Base-by-base conservation (phyloP, 208 protist species). In the Phytomonas serpens region DNA sequence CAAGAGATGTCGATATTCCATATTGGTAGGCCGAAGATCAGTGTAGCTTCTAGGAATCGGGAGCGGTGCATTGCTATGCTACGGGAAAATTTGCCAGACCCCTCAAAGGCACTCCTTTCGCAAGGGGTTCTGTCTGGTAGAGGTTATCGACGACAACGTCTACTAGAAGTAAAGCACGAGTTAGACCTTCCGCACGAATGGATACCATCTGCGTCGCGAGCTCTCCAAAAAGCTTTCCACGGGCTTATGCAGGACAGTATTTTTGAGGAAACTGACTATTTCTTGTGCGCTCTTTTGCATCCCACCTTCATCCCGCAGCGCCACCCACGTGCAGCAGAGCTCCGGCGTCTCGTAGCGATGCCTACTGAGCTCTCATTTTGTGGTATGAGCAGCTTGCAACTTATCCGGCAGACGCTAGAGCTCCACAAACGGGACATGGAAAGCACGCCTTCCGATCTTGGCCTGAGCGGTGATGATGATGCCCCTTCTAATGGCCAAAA, bases 251-350 rank as follows among this genome's bases (percentile, higher is more conserved):
- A 79, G 37, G 64, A 29, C 29, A 62, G 71, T 32, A 62, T 71
- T 27, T 27, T 88, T 29, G 47, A 47, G 0, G 31, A 66, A 47
- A 82, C 66, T 14, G 90, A 95, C 67, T 79, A 80, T 51, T 92
- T 93, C 77, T 71, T 89, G 31, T 89, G 86, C 72, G 75, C 87
- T 0, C 75, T 95, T 23, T 79, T 95, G 27, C 90, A 95, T 61
- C 90, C 90, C 7, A 89, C 81, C 42, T 93, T 85, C 68, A 74
- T 89, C 6, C 71, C 64, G 40, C 32, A 32, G 61, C 30, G 51
- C 19, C 62, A 63, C 47, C 66, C 36, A 36, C 23, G 33, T 19
- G 68, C 67, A 37, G 65, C 70, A n/a, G 64, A 68, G 33, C 70
- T 80, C 6, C 82, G 82, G 5, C 72, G 73, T 11, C 57, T 38